phyloP scores from a whole-genome alignment of 345 rosid genomes.

The Citrus hindsii region DNA sequence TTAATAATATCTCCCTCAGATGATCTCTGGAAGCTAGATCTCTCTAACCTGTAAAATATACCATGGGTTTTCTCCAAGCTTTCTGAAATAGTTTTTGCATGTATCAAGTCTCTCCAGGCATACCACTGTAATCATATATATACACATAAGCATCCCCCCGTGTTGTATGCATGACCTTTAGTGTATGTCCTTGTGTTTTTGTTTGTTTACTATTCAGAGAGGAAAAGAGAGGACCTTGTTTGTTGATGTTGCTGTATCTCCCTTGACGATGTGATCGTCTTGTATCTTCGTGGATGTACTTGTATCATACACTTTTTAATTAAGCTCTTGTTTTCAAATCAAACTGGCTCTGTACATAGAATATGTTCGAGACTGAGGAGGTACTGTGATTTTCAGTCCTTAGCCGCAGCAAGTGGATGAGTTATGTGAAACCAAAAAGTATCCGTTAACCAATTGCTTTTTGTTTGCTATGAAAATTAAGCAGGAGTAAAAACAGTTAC shows the following conservation, averaged over 20 bases:
- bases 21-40: conserved; percentile 15
- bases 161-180: conserved; percentile 4
- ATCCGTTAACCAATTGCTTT: too few relatives aligned
- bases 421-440: neutral
- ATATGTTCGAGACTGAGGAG: too few relatives aligned
- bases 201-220: conserved; percentile 33
- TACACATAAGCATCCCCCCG: neutral
- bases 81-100: conserved; percentile 14
- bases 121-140: conserved; percentile 22
- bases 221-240: conserved; percentile 15
- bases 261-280: conserved; percentile 13
- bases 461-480: neutral
- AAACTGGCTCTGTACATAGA: too few relatives aligned
- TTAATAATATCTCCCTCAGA: conserved; percentile 20
- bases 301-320: conserved; percentile 33
- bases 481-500: neutral
- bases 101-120: neutral
- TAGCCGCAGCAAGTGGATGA: neutral
- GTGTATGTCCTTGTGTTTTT: conserved; percentile 12
- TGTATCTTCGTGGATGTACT: conserved; percentile 25
- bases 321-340: conserved; percentile 1
- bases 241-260: conserved; percentile 19
- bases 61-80: conserved; percentile 30
- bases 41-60: conserved; percentile 36
- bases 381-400: too few relatives aligned